Conservation (phyloP, 2,329 filamentous ascomycete species). For the Mycosphaerella sp. region DNA sequence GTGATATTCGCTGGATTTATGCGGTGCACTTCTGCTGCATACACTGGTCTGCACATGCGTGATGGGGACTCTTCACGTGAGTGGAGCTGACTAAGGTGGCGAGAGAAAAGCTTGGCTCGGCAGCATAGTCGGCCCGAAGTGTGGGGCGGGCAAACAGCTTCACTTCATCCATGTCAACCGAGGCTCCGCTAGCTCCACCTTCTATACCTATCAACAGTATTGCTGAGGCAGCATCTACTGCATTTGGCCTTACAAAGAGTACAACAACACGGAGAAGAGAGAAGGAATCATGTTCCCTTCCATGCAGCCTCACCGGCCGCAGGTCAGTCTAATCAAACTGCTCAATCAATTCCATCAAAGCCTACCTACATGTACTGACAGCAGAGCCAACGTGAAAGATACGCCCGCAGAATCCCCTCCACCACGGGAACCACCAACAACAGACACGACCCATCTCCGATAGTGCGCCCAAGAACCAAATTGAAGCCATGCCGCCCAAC, state of each 20-base stretch:
- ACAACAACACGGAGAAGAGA: too few relatives aligned
- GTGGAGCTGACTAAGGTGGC: too few relatives aligned
- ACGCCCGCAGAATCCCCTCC: constrained; percentile 9
- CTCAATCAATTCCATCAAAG: not conserved
- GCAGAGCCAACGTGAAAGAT: constrained; percentile 9
- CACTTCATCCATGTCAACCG: too few relatives aligned
- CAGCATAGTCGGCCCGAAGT: too few relatives aligned
- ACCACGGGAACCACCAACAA: constrained; percentile 22
- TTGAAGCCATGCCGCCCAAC: constrained; percentile 45
- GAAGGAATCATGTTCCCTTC: constrained; percentile 11
- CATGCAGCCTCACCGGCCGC: constrained; percentile 15
- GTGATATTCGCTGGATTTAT: not conserved
- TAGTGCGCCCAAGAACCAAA: constrained; percentile 37
- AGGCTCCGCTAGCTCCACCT: too few relatives aligned
- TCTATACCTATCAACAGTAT: too few relatives aligned
- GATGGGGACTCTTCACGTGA: not conserved
- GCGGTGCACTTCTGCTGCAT: not conserved
- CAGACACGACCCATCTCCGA: constrained; percentile 24
- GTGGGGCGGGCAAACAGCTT: too few relatives aligned
- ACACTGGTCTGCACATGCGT: not conserved
- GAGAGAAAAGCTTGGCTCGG: too few relatives aligned
- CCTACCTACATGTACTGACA: not conserved
- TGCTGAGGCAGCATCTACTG: too few relatives aligned
- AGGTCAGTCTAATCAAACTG: constrained; percentile 3
- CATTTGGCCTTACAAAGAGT: too few relatives aligned